Evolutionary conservation across 2,329 filamentous ascomycete genomes (phyloP), one percentile per base, ranked within the genome.

Genomic region (Sporothrix pallida): DNA sequence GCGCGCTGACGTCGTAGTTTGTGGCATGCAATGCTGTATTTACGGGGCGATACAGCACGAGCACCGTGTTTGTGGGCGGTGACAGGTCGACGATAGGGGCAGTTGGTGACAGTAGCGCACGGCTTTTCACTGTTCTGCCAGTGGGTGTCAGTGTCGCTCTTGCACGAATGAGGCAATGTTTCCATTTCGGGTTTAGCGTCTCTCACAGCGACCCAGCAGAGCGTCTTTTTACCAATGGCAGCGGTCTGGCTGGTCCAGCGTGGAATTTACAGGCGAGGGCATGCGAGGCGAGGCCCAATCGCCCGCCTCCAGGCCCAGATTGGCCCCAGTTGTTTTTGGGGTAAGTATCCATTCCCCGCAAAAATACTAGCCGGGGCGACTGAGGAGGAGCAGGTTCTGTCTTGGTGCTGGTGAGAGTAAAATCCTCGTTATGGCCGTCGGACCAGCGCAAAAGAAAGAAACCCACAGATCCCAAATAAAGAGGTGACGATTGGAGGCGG

Each of bases 151-250:
- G 20, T 13, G 42, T 31, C 44, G 20, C 26, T 50, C 69, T 73
- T 71, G 37, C 31, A 67, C 68, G 26, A 70, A 70, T 70, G 5
- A 63, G 73, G 73, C 42, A 74, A 74, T 70, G 37, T 70, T 74
- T 67, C 73, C 70, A 12, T 20, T 37, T 70, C 42, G 10, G 70
- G 73, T 17, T 48, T 74, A 72, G 73, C 58, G 56, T 17, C 23
- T 9, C 1, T 37, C 31, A 37, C 4, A 37, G 31, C 7, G 31
- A 37, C 31, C 31, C 31, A 37, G 31, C 31, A 3, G 31, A 37
- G 42, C 23, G 7, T 44, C 13, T 20, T 50, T 17, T 23, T 69
- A 62, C 20, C 70, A 74, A 72, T 58, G 15, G 56, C 13, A 15
- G 56, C 54, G 15, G 52, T 70, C 13, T 74, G 70, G 70, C 70